Base-by-base conservation (phyloP, 148 eudicot genomes). In the Persicaria tinctoria region DNA sequence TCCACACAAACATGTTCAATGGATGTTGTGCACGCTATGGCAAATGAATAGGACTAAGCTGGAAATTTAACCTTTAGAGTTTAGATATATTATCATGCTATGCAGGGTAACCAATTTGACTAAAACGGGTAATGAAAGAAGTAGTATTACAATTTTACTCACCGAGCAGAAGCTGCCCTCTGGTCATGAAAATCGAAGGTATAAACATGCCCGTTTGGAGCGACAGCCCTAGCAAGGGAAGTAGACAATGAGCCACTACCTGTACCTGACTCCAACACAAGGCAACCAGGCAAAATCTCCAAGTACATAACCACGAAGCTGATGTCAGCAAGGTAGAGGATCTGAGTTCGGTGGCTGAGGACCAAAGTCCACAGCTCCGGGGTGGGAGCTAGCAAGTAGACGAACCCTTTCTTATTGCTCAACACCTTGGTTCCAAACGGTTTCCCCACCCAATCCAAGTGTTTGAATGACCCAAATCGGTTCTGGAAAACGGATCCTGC, bases 301-400 rank as follows among this genome's bases (percentile, higher is more conserved):
- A 95, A 76, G 81, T 87, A 89, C 92, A 87, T 86, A 23, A 95
- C 78, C 32, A 95, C 81, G 57, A 95, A 85, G 77, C 98, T 95
- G 50, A 92, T 90, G 82, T 95, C 98, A 17, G 97, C 98, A 63
- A 92, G 83, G 56, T 95, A 92, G 9, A 95, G 82, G 76, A 95
- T 95, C 80, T 95, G 98, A 55, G 98, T 95, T 78, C 97, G 80
- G 88, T 95, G 98, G 80, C 96, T 91, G 46, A 94, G 80, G 60
- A 90, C 97, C 80, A 90, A 76, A 54, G 97, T 94, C 98, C 98
- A 94, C 23, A 94, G 83, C 82, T 94, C 98, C 27, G 97, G 93
- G 69, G 98, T 94, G 32, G 98, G 98, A 71, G 96, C 97, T 59
- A 95, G 78, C 81, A 95, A 83, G 84, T 95, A 91, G 68, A 94